Base-by-base conservation (phyloP, 768 basidiomycete genomes). In the Pleurotus cornucopiae region DNA sequence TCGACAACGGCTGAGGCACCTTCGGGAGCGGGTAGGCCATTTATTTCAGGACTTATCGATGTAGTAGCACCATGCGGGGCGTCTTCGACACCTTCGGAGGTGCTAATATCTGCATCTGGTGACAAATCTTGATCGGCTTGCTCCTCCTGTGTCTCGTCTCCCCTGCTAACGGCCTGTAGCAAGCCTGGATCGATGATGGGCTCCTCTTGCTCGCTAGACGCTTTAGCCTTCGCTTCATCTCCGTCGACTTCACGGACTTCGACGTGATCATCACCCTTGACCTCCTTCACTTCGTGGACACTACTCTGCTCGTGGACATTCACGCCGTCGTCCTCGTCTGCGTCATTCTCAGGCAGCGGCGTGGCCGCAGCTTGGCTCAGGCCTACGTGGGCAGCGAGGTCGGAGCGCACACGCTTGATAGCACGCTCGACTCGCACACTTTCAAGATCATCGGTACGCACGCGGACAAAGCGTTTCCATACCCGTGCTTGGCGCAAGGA, bases 401-500 rank as follows among this genome's bases (percentile, higher is more conserved):
- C 93, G 45, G 89, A 91, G 54, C 91, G 76, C 16, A 91, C 89
- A 25, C 90, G 84, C 73, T 93, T 92, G 71, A 94, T 89, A 3
- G 92, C 88, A 60, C 91, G 79, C 73, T 94, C 91, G 40, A 89
- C 85, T 44, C 92, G 84, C 5, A 86, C 86, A 62, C 91, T 93
- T 73, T 94, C 86, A 49, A 95, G 71, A 69, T 96, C 94, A 64
- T 95, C 93, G 2, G 85, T 88, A 55, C 93, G 80, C 6, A 94
- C 90, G 46, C 85, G 77, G 55, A 94, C 88, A 63, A 96, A 96
- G 13, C 87, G 82, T 65, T 87, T 89, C 93, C 93, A 96, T 1
- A 83, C 75, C 44, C 85, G 80, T 16, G 84, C 74, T 54, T 80
- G 78, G 37, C 89, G 83, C 41, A 94, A 67, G 3, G 73, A 66